Conservation (phyloP, 108 stramenopile species). For the Chaetoceros muelleri region DNA sequence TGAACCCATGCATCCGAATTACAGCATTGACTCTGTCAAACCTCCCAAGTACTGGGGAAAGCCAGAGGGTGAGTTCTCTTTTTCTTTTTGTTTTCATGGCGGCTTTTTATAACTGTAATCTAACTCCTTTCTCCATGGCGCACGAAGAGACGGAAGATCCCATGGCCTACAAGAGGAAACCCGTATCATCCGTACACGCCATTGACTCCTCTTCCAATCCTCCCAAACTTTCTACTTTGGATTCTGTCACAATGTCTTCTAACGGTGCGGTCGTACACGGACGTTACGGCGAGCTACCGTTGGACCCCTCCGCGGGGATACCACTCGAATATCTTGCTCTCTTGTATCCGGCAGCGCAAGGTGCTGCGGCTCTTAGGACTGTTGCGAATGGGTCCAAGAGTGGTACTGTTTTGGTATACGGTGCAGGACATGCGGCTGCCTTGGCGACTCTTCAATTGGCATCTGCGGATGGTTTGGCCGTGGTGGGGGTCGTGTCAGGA, state of each 20-base stretch:
- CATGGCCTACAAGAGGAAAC: conserved; percentile 32
- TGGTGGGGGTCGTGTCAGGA: conserved; percentile 69
- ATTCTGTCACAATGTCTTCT: conserved; percentile 60
- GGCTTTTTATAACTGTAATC: too few species aligned
- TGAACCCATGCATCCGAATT: not conserved
- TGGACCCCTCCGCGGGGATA: conserved; percentile 29
- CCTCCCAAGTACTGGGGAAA: not conserved
- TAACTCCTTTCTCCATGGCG: too few species aligned
- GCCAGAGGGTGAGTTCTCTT: not conserved
- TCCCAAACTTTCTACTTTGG: conserved; percentile 34
- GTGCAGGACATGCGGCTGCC: conserved; percentile 61
- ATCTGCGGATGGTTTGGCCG: conserved; percentile 36
- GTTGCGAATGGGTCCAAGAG: conserved; percentile 8
- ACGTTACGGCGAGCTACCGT: conserved; percentile 46
- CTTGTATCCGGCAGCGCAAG: conserved; percentile 72
- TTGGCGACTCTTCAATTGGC: conserved; percentile 63
- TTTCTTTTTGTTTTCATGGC: not conserved
- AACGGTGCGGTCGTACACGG: conserved; percentile 62
- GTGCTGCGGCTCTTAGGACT: conserved; percentile 53
- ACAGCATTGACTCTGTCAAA: not conserved
- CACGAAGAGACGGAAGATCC: conserved; percentile 19
- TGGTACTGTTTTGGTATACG: conserved; percentile 72
- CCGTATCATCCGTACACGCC: conserved; percentile 73
- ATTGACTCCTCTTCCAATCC: conserved; percentile 31
- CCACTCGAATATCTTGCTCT: conserved; percentile 78